Base-by-base conservation (phyloP, 345 rosid genomes). In the Stellera chamaejasme region DNA sequence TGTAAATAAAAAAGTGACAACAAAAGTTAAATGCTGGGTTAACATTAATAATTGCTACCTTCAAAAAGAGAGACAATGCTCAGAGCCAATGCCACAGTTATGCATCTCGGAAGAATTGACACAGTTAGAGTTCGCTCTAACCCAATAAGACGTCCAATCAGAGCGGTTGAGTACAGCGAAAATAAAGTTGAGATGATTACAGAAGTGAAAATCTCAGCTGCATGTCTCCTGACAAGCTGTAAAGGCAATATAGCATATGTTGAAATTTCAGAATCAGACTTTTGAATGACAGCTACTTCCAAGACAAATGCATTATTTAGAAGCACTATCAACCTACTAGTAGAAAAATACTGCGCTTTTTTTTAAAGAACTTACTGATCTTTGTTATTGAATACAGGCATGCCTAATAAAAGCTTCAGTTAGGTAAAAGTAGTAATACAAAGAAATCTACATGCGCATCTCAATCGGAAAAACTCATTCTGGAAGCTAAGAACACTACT, bases 181-280 rank as follows among this genome's bases (percentile, higher is more conserved):
- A 88, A 88, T n/a, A 91, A 9, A 2, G 96, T 79, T 48, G 98
- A 64, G 26, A 88, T n/a, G 0, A 83, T 79, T 66, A 91, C 88
- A 16, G 98, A 88, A 6, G 82, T 75, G 73, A 91, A 91, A 52
- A 91, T 91, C 70, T 91, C 96, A 70, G 96, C 88, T 13, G 98
- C 98, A 16, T 91, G 98, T 66, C 92, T 77, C 74, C 79, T 91
- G 0, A 91, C 88, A 13, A 91, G 98, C 98, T 88, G 96, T 69
- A 78, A 58, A 76, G 13, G 41, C 53, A 56, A 41, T 60, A 47
- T 60, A 47, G 43, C 16, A 54, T 32, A 8, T 2, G 9, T 32
- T 32, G 3, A 5, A 2, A 32, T 32, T 32, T 5, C 9, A 32
- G 9, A 32, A 32, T 32, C 39, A 32, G 9, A 8, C 39, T 32